phyloP scores from a whole-genome alignment of 164 flowering plant species.

The Santalum album region DNA sequence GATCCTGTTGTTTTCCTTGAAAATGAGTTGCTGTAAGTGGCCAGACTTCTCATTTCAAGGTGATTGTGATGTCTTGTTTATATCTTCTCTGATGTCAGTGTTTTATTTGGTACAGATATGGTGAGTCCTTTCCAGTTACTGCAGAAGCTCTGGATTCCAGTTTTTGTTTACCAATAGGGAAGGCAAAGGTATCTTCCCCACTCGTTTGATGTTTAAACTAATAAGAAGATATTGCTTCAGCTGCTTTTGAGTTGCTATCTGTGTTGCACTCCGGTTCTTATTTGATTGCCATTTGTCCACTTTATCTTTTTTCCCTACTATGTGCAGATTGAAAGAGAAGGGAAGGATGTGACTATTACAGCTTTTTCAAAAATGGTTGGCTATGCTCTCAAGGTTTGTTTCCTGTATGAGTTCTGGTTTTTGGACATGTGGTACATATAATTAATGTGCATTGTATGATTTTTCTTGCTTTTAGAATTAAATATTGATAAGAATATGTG shows the following conservation, averaged over 20 bases:
- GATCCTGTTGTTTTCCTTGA: slow-evolving; percentile 93
- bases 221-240: not conserved
- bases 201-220: not conserved
- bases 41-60: not conserved
- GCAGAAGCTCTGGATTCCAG: slow-evolving; percentile 86
- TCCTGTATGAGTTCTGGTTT: not conserved
- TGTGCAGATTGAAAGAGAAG: slow-evolving; percentile 75
- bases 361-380: slow-evolving; percentile 96
- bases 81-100: not conserved
- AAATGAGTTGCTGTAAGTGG: slow-evolving; percentile 84
- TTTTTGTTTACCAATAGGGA: slow-evolving; percentile 79
- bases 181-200: slow-evolving; percentile 66
- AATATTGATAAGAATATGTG: not conserved
- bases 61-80: slow-evolving; percentile 1
- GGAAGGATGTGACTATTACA: slow-evolving; percentile 76
- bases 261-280: not conserved
- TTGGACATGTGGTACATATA: not conserved
- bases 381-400: slow-evolving; percentile 71
- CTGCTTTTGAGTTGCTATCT: not conserved
- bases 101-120: slow-evolving; percentile 48
- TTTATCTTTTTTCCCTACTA: not conserved
- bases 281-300: not conserved
- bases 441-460: not conserved
- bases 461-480: not conserved
- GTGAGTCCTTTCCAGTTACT: slow-evolving; percentile 82